phyloP scores from a whole-genome alignment of 2,329 filamentous ascomycete species.

The Dactylellina haptotyla region DNA sequence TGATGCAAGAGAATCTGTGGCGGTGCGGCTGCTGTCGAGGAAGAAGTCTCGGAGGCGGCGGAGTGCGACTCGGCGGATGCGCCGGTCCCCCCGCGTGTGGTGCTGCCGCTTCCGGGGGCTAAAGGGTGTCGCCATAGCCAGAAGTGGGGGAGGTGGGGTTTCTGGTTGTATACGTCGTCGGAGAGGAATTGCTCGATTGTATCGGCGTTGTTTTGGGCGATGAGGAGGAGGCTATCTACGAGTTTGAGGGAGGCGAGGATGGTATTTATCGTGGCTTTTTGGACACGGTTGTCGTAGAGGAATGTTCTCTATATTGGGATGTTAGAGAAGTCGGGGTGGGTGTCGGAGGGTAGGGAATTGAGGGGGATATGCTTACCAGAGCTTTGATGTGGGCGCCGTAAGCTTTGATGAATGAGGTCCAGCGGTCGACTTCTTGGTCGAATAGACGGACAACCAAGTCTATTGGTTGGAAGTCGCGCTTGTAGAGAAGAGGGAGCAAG shows the following conservation, averaged over 20 bases:
- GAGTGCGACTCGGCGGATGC: neutral
- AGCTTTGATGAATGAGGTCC: conserved; percentile 40
- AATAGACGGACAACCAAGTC: conserved; percentile 45
- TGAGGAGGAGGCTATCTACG: conserved; percentile 43
- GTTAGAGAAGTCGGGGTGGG: neutral
- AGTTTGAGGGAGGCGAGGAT: conserved; percentile 51
- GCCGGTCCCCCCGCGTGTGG: neutral
- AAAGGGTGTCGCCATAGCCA: conserved; percentile 37
- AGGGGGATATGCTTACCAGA: conserved; percentile 5
- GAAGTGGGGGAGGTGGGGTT: conserved; percentile 32
- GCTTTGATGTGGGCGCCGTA: conserved; percentile 51
- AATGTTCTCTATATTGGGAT: conserved; percentile 33
- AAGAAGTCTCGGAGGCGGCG: neutral
- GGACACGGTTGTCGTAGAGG: conserved; percentile 52
- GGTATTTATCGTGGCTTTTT: conserved; percentile 52
- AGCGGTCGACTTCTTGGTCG: conserved; percentile 49
- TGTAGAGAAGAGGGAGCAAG: conserved; percentile 40
- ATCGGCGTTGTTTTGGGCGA: conserved; percentile 46
- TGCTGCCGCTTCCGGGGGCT: neutral
- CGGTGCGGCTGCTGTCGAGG: neutral
- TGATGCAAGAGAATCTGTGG: conserved; percentile 6
- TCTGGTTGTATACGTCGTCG: conserved; percentile 35
- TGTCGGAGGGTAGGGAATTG: neutral
- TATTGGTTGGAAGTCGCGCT: conserved; percentile 50
- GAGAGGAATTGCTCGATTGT: conserved; percentile 48